Evolutionary conservation across 768 basidiomycete species (phyloP).

Genomic region (Lentinula lateritia): DNA sequence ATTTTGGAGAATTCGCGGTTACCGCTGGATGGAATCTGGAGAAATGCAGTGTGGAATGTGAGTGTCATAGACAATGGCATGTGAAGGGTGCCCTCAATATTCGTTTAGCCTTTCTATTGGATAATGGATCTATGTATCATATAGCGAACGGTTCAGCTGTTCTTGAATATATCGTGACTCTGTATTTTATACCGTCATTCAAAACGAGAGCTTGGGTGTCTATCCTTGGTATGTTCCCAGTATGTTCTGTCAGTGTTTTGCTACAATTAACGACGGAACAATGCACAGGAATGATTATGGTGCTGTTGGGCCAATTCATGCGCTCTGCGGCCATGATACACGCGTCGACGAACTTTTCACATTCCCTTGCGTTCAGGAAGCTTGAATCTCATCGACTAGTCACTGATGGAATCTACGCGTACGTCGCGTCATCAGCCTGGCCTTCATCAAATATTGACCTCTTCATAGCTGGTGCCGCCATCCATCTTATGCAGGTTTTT

Average conservation of each 20-base stretch:
- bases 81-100: conserved; percentile 7
- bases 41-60: conserved; percentile 91
- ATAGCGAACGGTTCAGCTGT: conserved; percentile 76
- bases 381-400: conserved; percentile 72
- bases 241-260: neutral
- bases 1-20: conserved; percentile 91
- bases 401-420: conserved; percentile 87
- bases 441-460: neutral
- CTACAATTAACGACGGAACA: neutral
- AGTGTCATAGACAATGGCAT: conserved; percentile 25
- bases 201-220: conserved; percentile 61
- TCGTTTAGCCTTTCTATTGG: conserved; percentile 78
- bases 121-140: conserved; percentile 85
- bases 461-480: conserved; percentile 74
- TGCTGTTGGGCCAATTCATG: conserved; percentile 67
- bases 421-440: conserved; percentile 21
- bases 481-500: conserved; percentile 96
- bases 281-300: conserved; percentile 54
- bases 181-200: conserved; percentile 59
- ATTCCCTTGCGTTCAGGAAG: conserved; percentile 76
- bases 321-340: conserved; percentile 96
- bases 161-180: conserved; percentile 69
- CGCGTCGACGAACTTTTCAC: conserved; percentile 90
- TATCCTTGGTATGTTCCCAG: conserved; percentile 41
- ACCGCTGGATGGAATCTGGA: conserved; percentile 94